A percentile compares a stretch with the other conserved stretches of the same genome.
phyloP scores from a whole-genome alignment of 108 stramenopile genomes.

The Fragilariopsis cylindrus region DNA sequence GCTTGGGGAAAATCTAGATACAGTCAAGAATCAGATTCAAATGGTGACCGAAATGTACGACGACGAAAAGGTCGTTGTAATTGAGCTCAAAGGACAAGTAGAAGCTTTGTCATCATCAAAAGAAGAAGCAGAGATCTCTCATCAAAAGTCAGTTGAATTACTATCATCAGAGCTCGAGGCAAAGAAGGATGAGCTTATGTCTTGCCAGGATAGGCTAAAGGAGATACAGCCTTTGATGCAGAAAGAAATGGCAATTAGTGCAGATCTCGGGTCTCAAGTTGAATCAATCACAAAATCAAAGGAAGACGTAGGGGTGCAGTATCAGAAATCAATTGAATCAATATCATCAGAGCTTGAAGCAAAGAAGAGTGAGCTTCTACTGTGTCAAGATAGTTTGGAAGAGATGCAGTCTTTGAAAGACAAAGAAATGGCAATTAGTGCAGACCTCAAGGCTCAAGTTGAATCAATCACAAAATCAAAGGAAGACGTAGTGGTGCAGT shows the following conservation, averaged over 20 bases:
- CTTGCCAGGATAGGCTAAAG: neutral
- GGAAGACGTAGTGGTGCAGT: neutral
- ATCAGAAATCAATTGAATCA: conserved; percentile 13
- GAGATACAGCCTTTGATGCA: neutral
- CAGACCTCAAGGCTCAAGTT: neutral
- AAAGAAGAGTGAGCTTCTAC: conserved; percentile 9
- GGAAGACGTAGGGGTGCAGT: conserved; percentile 5
- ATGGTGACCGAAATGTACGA: neutral
- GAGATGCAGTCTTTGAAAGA: neutral
- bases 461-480: neutral
- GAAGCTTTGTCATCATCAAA: neutral
- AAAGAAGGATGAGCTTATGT: neutral
- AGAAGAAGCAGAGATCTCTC: neutral
- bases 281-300: conserved; percentile 10
- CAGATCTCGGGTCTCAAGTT: neutral
- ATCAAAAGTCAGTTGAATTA: neutral
- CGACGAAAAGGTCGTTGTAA: neutral
- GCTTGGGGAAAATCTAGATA: neutral
- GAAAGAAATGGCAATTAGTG: neutral
- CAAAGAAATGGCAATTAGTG: neutral
- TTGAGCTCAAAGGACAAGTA: neutral
- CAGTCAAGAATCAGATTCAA: neutral
- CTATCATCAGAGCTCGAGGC: neutral
- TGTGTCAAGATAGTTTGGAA: neutral
- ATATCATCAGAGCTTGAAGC: neutral